These are phyloP conservation scores for Ustilago hordei DNA, from an alignment of 1,284 basidiomycete species.

Conservation along the genomic window DNA sequence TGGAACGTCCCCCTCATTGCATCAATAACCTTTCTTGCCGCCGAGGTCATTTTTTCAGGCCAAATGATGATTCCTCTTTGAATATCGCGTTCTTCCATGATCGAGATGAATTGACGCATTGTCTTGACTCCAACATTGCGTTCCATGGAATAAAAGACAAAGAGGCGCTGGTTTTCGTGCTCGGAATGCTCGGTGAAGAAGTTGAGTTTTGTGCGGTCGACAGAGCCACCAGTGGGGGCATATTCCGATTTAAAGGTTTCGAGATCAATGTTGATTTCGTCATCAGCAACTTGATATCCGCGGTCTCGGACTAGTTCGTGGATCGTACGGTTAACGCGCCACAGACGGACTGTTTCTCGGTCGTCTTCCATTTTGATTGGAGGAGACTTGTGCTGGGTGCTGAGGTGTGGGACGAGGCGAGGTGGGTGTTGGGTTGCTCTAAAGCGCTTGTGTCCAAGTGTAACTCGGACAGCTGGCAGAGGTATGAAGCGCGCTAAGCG, in stretches of 20 bases:
- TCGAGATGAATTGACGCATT: conserved; percentile 67
- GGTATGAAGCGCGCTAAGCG: not conserved
- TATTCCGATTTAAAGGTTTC: conserved; percentile 75
- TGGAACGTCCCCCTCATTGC: conserved; percentile 78
- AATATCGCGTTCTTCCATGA: conserved; percentile 77
- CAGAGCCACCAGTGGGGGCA: conserved; percentile 72
- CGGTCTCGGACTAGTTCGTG: conserved; percentile 92
- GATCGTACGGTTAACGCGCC: conserved; percentile 95
- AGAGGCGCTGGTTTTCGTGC: conserved; percentile 81
- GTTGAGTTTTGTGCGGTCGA: conserved; percentile 66
- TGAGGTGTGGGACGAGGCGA: not conserved
- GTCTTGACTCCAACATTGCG: conserved; percentile 67
- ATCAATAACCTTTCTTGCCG: conserved; percentile 81
- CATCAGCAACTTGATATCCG: conserved; percentile 87
- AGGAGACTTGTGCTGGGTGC: not conserved
- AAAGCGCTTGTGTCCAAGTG: not conserved
- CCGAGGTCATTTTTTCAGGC: conserved; percentile 94
- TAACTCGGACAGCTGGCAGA: no score
- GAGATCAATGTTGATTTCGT: conserved; percentile 88
- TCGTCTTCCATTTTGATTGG: conserved; percentile 68
- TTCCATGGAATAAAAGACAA: conserved; percentile 81
- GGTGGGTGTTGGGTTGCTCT: no score
- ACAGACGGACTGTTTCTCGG: conserved; percentile 77
- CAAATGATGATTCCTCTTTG: conserved; percentile 94
- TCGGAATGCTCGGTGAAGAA: conserved; percentile 62